These are phyloP conservation scores for Podosphaera fusca DNA, from an alignment of 2,329 filamentous ascomycete species.

Conservation along the genomic window DNA sequence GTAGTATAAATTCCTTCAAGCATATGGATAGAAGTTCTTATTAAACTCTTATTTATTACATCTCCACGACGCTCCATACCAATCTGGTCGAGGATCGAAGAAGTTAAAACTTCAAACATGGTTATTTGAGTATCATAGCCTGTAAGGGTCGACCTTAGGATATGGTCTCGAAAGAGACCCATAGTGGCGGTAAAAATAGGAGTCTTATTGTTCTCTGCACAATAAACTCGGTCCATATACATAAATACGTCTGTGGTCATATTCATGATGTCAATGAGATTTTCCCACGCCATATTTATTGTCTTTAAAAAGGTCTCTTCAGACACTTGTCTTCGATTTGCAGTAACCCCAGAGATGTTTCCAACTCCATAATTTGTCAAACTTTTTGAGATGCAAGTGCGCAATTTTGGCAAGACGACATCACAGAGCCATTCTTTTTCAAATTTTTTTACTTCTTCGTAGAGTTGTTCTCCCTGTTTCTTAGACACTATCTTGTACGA, in stretches of 20 bases:
- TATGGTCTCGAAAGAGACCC: slow-evolving; percentile 67
- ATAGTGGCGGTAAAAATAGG: slow-evolving; percentile 72
- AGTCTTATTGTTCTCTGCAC: slow-evolving; percentile 45
- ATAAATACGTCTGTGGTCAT: slow-evolving; percentile 94
- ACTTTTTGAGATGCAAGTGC: slow-evolving; percentile 44
- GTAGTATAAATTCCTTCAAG: slow-evolving; percentile 71
- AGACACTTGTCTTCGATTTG: slow-evolving; percentile 53
- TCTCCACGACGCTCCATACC: slow-evolving; percentile 82
- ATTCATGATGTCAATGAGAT: slow-evolving; percentile 80
- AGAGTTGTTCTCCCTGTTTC: slow-evolving; percentile 64
- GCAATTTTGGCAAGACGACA: slow-evolving; percentile 49
- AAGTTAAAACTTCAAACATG: slow-evolving; percentile 56
- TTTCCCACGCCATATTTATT: slow-evolving; percentile 59
- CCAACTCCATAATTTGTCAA: slow-evolving; percentile 38
- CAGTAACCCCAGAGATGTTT: slow-evolving; percentile 32
- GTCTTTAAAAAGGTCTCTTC: slow-evolving; percentile 66
- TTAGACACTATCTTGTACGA: slow-evolving; percentile 85
- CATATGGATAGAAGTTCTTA: slow-evolving; percentile 74
- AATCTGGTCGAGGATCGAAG: slow-evolving; percentile 73
- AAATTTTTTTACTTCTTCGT: slow-evolving; percentile 56
- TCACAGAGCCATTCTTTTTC: slow-evolving; percentile 61
- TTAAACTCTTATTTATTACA: slow-evolving; percentile 58
- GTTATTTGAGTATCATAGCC: slow-evolving; percentile 21
- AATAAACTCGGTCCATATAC: slow-evolving; percentile 84
- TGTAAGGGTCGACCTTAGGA: slow-evolving; percentile 38